Evolutionary conservation across 1,139 yeast species (phyloP).

Genomic region (Hyphopichia burtonii): DNA sequence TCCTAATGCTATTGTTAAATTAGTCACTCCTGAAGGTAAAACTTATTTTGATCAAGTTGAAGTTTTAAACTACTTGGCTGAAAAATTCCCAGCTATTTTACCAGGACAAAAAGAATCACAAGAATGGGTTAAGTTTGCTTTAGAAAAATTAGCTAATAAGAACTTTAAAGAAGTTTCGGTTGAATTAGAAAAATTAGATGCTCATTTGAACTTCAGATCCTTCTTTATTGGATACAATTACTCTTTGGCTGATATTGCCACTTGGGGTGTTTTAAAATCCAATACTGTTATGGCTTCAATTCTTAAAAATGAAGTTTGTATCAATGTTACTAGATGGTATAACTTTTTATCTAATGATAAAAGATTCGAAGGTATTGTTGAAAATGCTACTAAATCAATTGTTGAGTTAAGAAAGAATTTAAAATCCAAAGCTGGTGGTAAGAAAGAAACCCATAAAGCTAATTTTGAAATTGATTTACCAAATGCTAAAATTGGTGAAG

Average conservation of each 20-base stretch:
- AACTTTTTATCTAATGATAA: slow-evolving; percentile 66
- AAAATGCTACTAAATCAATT: slow-evolving; percentile 62
- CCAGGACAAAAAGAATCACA: slow-evolving; percentile 33
- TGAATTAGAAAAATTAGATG: slow-evolving; percentile 77
- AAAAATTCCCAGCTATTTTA: slow-evolving; percentile 42
- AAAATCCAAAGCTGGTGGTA: slow-evolving; percentile 55
- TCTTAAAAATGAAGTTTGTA: slow-evolving; percentile 77
- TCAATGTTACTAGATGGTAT: slow-evolving; percentile 94
- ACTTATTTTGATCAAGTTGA: slow-evolving; percentile 43
- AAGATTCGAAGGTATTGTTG: slow-evolving; percentile 69
- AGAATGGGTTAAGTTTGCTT: slow-evolving; percentile 70
- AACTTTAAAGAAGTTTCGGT: slow-evolving; percentile 83
- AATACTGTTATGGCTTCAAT: slow-evolving; percentile 91
- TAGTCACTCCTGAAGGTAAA: slow-evolving; percentile 46
- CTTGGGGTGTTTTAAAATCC: slow-evolving; percentile 93
- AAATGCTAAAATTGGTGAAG: slow-evolving; percentile 88
- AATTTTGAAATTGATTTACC: slow-evolving; percentile 90
- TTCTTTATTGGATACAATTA: slow-evolving; percentile 66
- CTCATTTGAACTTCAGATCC: slow-evolving; percentile 82
- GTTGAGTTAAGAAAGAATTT: slow-evolving; percentile 73
- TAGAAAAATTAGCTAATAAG: slow-evolving; percentile 68
- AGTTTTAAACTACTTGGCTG: slow-evolving; percentile 46
- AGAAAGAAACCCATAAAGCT: slow-evolving; percentile 82
- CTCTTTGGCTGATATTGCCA: slow-evolving; percentile 78
- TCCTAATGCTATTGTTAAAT: slow-evolving; percentile 42